Conservation (phyloP, 208 protist species). For the Phytomonas sp. region DNA sequence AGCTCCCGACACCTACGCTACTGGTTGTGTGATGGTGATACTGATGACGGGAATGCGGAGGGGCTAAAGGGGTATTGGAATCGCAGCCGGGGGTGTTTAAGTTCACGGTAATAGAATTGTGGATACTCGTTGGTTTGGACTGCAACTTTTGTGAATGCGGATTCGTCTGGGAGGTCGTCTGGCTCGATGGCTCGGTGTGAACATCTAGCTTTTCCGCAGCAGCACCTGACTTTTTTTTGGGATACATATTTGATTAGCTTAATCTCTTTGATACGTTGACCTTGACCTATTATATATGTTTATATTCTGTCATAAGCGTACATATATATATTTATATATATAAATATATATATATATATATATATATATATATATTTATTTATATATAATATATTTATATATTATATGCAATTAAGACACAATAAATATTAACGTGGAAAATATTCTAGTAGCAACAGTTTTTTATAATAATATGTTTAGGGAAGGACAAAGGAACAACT, state of each 20-base stretch:
- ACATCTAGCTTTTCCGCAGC: neutral
- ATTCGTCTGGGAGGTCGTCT: neutral
- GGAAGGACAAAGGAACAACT: neutral
- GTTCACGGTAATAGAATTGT: neutral
- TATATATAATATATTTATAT: neutral
- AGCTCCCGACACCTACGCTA: neutral
- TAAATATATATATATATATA: no score
- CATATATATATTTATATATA: no score
- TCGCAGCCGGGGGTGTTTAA: neutral
- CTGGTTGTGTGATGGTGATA: neutral
- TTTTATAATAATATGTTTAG: neutral
- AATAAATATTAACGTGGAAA: neutral
- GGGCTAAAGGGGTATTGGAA: neutral
- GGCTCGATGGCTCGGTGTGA: neutral
- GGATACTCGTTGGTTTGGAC: neutral
- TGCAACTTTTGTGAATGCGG: neutral
- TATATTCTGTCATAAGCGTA: neutral
- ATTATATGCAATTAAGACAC: neutral
- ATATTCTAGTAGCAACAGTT: neutral
- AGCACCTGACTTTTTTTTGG: neutral
- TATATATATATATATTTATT: neutral
- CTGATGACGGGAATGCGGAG: neutral
- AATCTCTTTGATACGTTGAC: neutral
- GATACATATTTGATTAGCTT: neutral
- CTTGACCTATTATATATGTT: neutral